Percentiles rank a stretch among this genome's conserved stretches.
Evolutionary conservation across 495 filamentous ascomycete genomes (phyloP).

Genomic region (Penicillium cataractarum): DNA sequence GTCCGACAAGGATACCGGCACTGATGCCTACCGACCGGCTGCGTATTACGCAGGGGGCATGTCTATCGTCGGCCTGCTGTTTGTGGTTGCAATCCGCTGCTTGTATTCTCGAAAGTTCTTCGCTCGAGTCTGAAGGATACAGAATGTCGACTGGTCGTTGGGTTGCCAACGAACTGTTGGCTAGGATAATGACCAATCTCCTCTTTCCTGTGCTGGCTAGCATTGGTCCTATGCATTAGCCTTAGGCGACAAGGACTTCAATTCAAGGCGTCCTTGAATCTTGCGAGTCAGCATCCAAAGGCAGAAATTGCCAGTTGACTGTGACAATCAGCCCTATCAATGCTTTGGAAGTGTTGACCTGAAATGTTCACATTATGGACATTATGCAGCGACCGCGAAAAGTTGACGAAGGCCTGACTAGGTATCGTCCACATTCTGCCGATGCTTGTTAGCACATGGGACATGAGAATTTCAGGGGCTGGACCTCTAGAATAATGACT

Average conservation of each 20-base stretch:
- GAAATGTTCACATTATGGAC: too few species aligned
- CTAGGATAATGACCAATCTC: background rate
- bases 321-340: background rate
- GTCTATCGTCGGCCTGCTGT: conserved; percentile 12
- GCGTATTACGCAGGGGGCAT: conserved; percentile 17
- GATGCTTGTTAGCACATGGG: background rate
- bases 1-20: conserved; percentile 10
- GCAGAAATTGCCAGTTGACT: background rate
- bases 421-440: background rate
- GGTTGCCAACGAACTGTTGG: background rate
- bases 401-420: background rate
- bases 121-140: conserved; percentile 4
- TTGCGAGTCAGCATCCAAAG: background rate
- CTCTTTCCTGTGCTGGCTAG: background rate
- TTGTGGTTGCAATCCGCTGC: conserved; percentile 11
- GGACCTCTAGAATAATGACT: background rate
- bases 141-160: background rate
- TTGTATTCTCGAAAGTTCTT: conserved; percentile 8
- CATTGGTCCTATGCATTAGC: too few species aligned
- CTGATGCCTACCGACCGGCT: conserved; percentile 17
- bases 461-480: background rate
- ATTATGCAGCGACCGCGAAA: too few species aligned
- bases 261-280: background rate
- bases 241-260: background rate
- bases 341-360: background rate